phyloP scores from a whole-genome alignment of 1,284 basidiomycete genomes.

The Boletellus deceptivus region DNA sequence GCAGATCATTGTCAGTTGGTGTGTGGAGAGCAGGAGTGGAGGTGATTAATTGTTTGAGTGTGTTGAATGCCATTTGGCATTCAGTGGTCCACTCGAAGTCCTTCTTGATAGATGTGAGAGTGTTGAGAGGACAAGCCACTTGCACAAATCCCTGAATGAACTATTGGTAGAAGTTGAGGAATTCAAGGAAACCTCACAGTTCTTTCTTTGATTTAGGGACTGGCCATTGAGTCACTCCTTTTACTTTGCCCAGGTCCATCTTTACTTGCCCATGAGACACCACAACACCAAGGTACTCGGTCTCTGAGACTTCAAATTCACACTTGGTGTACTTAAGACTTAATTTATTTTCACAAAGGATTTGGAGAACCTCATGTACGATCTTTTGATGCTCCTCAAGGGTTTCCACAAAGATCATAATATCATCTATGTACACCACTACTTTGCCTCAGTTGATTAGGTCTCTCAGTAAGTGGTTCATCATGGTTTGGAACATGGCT shows the following conservation, averaged over 20 bases:
- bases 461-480: constrained; percentile 17
- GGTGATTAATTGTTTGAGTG: not conserved
- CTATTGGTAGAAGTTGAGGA: constrained; percentile 31
- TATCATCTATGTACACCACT: constrained; percentile 23
- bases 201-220: constrained; percentile 25
- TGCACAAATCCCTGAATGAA: constrained; percentile 41
- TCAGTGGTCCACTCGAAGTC: not conserved
- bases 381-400: constrained; percentile 10
- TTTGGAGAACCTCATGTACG: not conserved
- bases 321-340: constrained; percentile 32
- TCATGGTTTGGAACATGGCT: constrained; percentile 23
- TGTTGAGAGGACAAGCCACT: constrained; percentile 31
- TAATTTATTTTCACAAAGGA: not conserved
- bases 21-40: not conserved
- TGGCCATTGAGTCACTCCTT: constrained; percentile 38
- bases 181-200: constrained; percentile 19
- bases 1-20: not conserved
- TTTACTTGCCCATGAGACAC: constrained; percentile 9
- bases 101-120: constrained; percentile 16
- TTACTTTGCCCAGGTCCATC: constrained; percentile 41
- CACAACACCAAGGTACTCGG: constrained; percentile 42
- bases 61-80: not conserved
- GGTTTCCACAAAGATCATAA: constrained; percentile 16
- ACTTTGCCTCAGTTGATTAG: constrained; percentile 11
- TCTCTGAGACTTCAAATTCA: constrained; percentile 27